phyloP scores from a whole-genome alignment of 2,329 filamentous ascomycete genomes.

The Stemphylium beticola region DNA sequence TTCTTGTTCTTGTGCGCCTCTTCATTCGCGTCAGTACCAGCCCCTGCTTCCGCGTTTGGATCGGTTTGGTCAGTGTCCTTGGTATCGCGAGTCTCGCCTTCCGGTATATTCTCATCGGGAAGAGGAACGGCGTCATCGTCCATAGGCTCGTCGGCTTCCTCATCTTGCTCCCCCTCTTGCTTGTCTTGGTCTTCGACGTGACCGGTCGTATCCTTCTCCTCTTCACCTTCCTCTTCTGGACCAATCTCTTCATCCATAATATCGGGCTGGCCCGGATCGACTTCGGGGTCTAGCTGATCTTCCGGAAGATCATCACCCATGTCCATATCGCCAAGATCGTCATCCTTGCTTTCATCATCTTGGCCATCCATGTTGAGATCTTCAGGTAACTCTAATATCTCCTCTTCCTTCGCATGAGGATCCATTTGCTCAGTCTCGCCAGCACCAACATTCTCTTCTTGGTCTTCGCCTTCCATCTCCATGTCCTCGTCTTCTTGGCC shows the following conservation, averaged over 20 bases:
- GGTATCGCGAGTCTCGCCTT: constrained; percentile 54
- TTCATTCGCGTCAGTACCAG: constrained; percentile 70
- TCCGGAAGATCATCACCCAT: constrained; percentile 45
- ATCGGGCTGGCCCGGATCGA: constrained; percentile 39
- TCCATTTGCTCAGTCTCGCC: constrained; percentile 72
- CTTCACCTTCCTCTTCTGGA: constrained; percentile 42
- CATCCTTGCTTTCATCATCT: constrained; percentile 62
- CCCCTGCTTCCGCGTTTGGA: constrained; percentile 64
- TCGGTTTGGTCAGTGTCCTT: constrained; percentile 59
- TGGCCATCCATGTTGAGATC: constrained; percentile 83
- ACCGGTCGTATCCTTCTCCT: constrained; percentile 44
- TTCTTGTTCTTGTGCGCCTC: constrained; percentile 61
- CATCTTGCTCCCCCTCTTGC: constrained; percentile 54
- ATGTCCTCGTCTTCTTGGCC: constrained; percentile 63
- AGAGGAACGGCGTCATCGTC: constrained; percentile 46
- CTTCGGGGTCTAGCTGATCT: constrained; percentile 41
- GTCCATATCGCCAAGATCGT: constrained; percentile 45
- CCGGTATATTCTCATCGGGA: constrained; percentile 60
- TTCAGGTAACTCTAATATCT: constrained; percentile 82
- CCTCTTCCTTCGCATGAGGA: constrained; percentile 80
- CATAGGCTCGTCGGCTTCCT: constrained; percentile 57
- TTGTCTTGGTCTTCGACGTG: constrained; percentile 49
- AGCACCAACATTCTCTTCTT: constrained; percentile 66
- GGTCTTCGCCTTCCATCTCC: constrained; percentile 63
- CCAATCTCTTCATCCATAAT: constrained; percentile 43